Evolutionary conservation across 78 protist species (phyloP).

Genomic region (Pelomyxa schiedti): DNA sequence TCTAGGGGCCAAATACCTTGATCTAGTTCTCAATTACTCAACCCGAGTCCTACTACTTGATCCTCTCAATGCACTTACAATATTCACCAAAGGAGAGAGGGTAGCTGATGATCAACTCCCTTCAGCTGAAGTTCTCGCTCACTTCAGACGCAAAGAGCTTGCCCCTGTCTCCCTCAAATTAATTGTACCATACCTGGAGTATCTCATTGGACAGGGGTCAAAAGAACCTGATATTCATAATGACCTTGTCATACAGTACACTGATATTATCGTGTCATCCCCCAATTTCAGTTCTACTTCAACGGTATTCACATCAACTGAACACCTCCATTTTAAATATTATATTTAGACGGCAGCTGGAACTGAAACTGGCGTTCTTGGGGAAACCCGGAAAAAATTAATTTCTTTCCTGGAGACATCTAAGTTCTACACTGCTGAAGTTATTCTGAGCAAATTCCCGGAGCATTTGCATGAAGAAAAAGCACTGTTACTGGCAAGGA

Average conservation of each 20-base stretch:
- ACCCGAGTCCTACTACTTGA: constrained; percentile 30
- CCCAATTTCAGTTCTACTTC: background rate
- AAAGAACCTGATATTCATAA: constrained; percentile 46
- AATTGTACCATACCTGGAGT: constrained; percentile 41
- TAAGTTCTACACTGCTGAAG: constrained; percentile 47
- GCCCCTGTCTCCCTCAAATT: no score
- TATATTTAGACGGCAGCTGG: constrained; percentile 24
- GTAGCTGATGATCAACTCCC: constrained; percentile 41
- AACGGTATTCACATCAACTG: background rate
- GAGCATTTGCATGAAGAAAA: constrained; percentile 35
- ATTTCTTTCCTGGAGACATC: constrained; percentile 38
- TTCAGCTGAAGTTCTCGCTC: constrained; percentile 20
- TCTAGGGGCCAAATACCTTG: background rate
- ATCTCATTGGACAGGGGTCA: constrained; percentile 12
- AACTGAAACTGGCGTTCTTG: constrained; percentile 21
- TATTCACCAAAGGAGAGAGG: constrained; percentile 24
- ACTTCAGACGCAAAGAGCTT: constrained; percentile 29
- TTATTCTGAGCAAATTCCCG: constrained; percentile 43
- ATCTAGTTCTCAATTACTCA: constrained; percentile 28
- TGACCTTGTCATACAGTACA: constrained; percentile 29
- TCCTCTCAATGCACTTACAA: constrained; percentile 37
- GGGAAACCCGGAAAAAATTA: constrained; percentile 15
- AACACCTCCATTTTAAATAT: background rate
- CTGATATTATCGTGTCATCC: constrained; percentile 8
- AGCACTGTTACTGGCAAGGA: constrained; percentile 34